Evolutionary conservation across 1,139 yeast species (phyloP).

Genomic region (Yueomyces sp.): DNA sequence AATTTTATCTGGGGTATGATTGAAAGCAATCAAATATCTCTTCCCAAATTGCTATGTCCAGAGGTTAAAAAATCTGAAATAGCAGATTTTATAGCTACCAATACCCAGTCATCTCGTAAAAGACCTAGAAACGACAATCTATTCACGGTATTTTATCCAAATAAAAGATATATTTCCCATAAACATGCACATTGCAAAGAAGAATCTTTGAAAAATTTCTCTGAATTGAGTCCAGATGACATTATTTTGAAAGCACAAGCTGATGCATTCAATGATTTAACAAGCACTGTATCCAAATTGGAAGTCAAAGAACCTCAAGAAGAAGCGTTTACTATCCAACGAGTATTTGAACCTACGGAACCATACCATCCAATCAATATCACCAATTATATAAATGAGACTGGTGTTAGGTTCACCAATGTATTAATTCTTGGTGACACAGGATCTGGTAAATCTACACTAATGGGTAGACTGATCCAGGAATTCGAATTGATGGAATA

Average conservation of each 20-base stretch:
- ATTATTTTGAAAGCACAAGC: slow-evolving; percentile 49
- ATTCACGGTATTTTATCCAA: slow-evolving; percentile 16
- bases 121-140: slow-evolving; percentile 7
- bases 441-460: slow-evolving; percentile 85
- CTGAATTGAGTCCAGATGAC: slow-evolving; percentile 78
- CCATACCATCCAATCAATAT: slow-evolving; percentile 2
- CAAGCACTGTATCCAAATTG: slow-evolving; percentile 9
- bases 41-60: too few species aligned
- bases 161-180: slow-evolving; percentile 5
- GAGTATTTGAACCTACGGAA: not conserved
- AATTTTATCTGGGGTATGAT: not conserved
- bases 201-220: slow-evolving; percentile 45
- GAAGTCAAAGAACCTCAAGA: not conserved
- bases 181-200: slow-evolving; percentile 10
- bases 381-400: slow-evolving; percentile 3
- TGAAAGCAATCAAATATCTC: not conserved
- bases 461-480: slow-evolving; percentile 68
- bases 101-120: not conserved
- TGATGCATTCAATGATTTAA: slow-evolving; percentile 32
- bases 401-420: slow-evolving; percentile 39
- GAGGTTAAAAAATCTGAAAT: not conserved
- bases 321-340: not conserved
- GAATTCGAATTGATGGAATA: slow-evolving; percentile 54
- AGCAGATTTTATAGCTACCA: not conserved
- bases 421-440: slow-evolving; percentile 83